Percentiles rank a stretch among this genome's conserved stretches.
Evolutionary conservation across 768 basidiomycete genomes (phyloP).

Genomic region (Pleurotus eryngii): DNA sequence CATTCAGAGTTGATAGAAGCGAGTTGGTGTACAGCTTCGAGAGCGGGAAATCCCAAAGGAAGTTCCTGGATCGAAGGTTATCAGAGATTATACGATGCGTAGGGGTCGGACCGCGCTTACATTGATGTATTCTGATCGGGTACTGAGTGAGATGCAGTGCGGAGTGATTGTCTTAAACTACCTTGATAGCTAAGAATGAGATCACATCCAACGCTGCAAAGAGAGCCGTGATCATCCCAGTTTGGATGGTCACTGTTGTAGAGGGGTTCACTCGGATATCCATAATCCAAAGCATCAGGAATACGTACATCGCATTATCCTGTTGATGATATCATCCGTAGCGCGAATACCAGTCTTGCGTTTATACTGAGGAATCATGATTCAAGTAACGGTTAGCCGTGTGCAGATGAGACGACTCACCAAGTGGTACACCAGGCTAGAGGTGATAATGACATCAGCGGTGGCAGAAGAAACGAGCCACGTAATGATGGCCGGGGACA

Average conservation of each 20-base stretch:
- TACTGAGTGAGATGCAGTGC: background rate
- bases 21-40: slow-evolving; percentile 12
- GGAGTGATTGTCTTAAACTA: background rate
- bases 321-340: slow-evolving; percentile 7
- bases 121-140: background rate
- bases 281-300: background rate
- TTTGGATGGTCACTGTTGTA: slow-evolving; percentile 8
- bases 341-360: slow-evolving; percentile 1
- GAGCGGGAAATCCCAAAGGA: slow-evolving; percentile 8
- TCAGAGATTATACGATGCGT: background rate
- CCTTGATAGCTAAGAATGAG: background rate
- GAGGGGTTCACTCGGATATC: background rate
- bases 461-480: slow-evolving; percentile 7
- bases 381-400: too few relatives aligned
- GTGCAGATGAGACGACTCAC: background rate
- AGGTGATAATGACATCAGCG: slow-evolving; percentile 9
- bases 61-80: slow-evolving; percentile 1
- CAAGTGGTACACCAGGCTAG: slow-evolving; percentile 4
- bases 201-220: slow-evolving; percentile 6
- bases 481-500: slow-evolving; percentile 1
- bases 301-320: slow-evolving; percentile 3
- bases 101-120: background rate
- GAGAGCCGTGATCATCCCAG: slow-evolving; percentile 5
- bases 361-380: background rate
- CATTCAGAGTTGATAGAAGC: slow-evolving; percentile 9